These are phyloP conservation scores for Amphirosellinia nigrospora DNA, from an alignment of 495 filamentous ascomycete species.

Conservation along the genomic window DNA sequence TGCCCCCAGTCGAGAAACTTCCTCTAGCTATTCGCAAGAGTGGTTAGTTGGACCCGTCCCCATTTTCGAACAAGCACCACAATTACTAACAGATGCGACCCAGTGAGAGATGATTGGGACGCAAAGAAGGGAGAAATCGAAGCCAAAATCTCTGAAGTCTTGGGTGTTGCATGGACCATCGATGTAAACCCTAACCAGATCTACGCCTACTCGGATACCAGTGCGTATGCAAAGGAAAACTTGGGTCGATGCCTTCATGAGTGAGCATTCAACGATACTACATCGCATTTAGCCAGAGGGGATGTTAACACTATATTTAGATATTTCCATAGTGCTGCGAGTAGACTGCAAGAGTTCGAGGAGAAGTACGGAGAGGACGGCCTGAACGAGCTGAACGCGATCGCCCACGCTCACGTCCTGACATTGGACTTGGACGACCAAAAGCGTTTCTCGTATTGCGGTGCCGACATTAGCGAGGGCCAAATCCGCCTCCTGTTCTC, in stretches of 20 bases:
- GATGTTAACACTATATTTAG: background rate
- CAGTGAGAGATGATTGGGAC: conserved; percentile 62
- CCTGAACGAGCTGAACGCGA: conserved; percentile 54
- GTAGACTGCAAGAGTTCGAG: conserved; percentile 46
- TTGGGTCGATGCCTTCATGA: conserved; percentile 51
- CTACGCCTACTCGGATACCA: conserved; percentile 53
- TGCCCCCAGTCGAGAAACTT: conserved; percentile 56
- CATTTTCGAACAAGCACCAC: background rate
- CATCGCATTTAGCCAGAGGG: background rate
- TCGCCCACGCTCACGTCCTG: conserved; percentile 51
- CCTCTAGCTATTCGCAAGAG: conserved; percentile 61
- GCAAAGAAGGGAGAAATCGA: conserved; percentile 52
- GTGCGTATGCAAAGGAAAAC: conserved; percentile 53
- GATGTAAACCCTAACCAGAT: conserved; percentile 54
- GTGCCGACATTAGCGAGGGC: conserved; percentile 52
- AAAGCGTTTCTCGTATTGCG: conserved; percentile 51
- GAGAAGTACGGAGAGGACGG: conserved; percentile 43
- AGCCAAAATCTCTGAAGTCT: conserved; percentile 46
- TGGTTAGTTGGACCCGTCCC: conserved; percentile 39
- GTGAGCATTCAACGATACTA: conserved; percentile 35
- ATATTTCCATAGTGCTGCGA: conserved; percentile 53
- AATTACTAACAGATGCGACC: conserved; percentile 4
- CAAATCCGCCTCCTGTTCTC: conserved; percentile 55
- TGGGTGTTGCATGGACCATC: conserved; percentile 55
- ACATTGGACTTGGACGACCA: conserved; percentile 53